Evolutionary conservation across 2,329 filamentous ascomycete species (phyloP).

Genomic region (Fusarium heterosporum): DNA sequence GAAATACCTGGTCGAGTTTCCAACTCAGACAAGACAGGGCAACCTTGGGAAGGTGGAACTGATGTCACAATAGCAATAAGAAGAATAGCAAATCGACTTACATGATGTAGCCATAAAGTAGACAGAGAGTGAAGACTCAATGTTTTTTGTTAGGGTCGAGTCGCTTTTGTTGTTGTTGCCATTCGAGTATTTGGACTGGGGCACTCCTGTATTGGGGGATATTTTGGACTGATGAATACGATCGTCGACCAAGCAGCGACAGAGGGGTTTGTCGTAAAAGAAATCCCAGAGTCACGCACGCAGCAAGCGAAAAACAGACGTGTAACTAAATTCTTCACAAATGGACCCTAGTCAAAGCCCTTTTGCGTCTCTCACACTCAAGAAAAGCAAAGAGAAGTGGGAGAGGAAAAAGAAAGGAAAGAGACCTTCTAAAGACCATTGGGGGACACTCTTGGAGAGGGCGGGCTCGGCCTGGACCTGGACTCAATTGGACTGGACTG

Average conservation of each 20-base stretch:
- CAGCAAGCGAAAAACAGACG: conserved; percentile 13
- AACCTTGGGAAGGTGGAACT: conserved; percentile 18
- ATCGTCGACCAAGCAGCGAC: conserved; percentile 16
- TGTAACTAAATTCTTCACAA: conserved; percentile 15
- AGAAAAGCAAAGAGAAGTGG: conserved; percentile 15
- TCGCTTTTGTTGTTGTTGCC: conserved; percentile 14
- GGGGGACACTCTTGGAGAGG: conserved; percentile 12
- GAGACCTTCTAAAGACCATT: conserved; percentile 23
- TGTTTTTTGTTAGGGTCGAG: background rate
- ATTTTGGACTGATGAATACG: conserved; percentile 8
- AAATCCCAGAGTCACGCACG: conserved; percentile 4
- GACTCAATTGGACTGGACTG: conserved; percentile 2
- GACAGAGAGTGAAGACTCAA: background rate
- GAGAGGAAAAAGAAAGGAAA: conserved; percentile 5
- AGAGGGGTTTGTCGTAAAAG: conserved; percentile 18
- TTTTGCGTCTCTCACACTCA: conserved; percentile 28
- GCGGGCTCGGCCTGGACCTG: conserved; percentile 14
- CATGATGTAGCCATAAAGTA: conserved; percentile 39
- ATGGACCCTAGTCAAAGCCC: conserved; percentile 22
- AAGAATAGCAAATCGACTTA: conserved; percentile 25
- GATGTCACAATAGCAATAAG: conserved; percentile 33
- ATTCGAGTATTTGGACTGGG: conserved; percentile 2
- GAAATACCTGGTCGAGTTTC: conserved; percentile 23
- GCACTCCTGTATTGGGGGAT: background rate
- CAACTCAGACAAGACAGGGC: conserved; percentile 3